Percentiles rank a stretch among this genome's conserved stretches.
These are phyloP conservation scores for Aspergillus clavatus DNA, from an alignment of 2,329 filamentous ascomycete genomes.

Conservation along the genomic window DNA sequence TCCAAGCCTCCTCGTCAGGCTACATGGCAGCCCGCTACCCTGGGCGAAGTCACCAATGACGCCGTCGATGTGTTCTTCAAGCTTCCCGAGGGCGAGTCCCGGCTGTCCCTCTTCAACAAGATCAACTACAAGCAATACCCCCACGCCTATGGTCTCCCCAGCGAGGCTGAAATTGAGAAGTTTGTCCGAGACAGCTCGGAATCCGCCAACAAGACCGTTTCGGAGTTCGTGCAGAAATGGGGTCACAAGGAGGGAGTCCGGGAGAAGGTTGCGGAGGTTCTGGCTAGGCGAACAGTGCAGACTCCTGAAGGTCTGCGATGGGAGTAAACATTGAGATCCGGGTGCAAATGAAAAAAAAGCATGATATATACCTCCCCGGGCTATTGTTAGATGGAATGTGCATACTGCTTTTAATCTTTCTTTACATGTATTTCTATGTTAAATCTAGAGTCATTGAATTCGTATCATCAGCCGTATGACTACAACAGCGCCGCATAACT, in stretches of 20 bases:
- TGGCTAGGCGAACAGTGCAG: conserved; percentile 57
- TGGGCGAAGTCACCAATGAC: conserved; percentile 60
- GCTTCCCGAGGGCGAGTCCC: conserved; percentile 40
- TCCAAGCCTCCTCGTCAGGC: conserved; percentile 63
- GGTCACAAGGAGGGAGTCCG: conserved; percentile 64
- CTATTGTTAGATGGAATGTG: background rate
- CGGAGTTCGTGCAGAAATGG: conserved; percentile 56
- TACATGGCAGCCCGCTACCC: conserved; percentile 68
- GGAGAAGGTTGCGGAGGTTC: conserved; percentile 64
- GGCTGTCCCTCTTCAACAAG: conserved; percentile 58
- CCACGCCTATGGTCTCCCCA: conserved; percentile 67
- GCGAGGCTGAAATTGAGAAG: conserved; percentile 53
- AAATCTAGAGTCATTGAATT: background rate
- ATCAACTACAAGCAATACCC: conserved; percentile 69
- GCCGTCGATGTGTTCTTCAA: conserved; percentile 68
- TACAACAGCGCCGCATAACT: too few species aligned
- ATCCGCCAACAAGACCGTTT: conserved; percentile 55
- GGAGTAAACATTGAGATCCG: conserved; percentile 11
- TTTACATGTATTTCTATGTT: background rate
- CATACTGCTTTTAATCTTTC: background rate
- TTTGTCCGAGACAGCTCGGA: conserved; percentile 42
- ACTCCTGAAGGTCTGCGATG: conserved; percentile 39
- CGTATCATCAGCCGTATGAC: background rate
- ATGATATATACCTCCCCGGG: conserved; percentile 5
- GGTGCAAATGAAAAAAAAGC: conserved; percentile 1